phyloP scores from a whole-genome alignment of 495 filamentous ascomycete genomes.

The Penicillium lagena region DNA sequence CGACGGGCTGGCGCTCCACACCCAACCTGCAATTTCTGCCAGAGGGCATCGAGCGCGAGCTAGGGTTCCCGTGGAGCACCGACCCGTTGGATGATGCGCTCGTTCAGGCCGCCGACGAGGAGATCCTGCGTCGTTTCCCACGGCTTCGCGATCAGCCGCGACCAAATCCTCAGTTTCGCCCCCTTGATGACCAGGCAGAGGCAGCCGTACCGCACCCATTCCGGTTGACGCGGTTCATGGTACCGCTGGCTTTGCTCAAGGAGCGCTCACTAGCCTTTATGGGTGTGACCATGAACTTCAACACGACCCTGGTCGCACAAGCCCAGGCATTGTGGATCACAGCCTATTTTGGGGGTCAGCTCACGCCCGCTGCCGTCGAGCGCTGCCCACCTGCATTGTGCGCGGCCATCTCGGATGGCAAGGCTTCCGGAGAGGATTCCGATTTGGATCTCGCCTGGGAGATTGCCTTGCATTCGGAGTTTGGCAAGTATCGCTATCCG shows the following conservation, averaged over 20 bases:
- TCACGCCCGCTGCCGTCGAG: constrained; percentile 22
- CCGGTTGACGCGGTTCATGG: constrained; percentile 63
- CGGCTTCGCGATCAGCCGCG: constrained; percentile 41
- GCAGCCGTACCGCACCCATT: constrained; percentile 32
- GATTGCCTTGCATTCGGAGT: constrained; percentile 58
- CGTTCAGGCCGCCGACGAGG: constrained; percentile 47
- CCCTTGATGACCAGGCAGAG: constrained; percentile 22
- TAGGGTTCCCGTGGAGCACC: constrained; percentile 32
- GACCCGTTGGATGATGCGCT: constrained; percentile 21
- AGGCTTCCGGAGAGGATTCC: constrained; percentile 8
- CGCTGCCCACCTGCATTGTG: constrained; percentile 10
- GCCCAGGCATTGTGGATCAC: constrained; percentile 67
- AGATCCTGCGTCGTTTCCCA: constrained; percentile 64
- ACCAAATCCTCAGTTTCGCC: constrained; percentile 23
- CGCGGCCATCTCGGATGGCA: constrained; percentile 11
- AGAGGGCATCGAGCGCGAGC: constrained; percentile 29
- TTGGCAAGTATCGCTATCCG: constrained; percentile 63
- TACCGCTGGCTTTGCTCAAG: constrained; percentile 51
- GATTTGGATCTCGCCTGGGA: constrained; percentile 40
- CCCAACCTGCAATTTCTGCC: constrained; percentile 61
- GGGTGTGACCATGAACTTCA: constrained; percentile 58
- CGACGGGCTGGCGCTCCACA: constrained; percentile 61
- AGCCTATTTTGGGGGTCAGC: constrained; percentile 51
- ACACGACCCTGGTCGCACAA: constrained; percentile 57
- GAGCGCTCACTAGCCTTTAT: constrained; percentile 60